Evolutionary conservation across 2,329 filamentous ascomycete species (phyloP).

Genomic region (Colletotrichum sansevieriae): DNA sequence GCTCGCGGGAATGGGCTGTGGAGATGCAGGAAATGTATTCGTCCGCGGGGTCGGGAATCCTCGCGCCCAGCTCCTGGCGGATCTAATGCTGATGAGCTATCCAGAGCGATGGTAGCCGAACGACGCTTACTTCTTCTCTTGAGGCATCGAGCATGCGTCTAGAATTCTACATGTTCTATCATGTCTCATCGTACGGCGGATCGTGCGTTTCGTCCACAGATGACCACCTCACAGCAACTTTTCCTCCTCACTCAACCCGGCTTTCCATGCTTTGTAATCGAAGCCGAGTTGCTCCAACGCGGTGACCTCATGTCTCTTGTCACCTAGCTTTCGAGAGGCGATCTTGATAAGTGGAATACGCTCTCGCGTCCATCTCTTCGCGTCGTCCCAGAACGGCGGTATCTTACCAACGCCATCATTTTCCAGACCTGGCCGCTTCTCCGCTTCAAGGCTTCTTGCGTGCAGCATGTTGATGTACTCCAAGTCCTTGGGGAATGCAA

Average conservation of each 20-base stretch:
- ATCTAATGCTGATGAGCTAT: no score
- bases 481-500: slow-evolving; percentile 65
- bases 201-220: no score
- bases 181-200: no score
- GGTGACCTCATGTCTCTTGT: slow-evolving; percentile 50
- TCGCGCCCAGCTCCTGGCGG: no score
- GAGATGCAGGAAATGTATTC: no score
- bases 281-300: slow-evolving; percentile 64
- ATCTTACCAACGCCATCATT: slow-evolving; percentile 54
- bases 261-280: slow-evolving; percentile 51
- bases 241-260: slow-evolving; percentile 23
- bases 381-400: slow-evolving; percentile 56
- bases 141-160: no score
- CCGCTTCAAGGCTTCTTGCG: slow-evolving; percentile 59
- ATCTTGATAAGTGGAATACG: slow-evolving; percentile 57
- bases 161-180: no score
- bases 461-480: slow-evolving; percentile 71
- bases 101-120: no score
- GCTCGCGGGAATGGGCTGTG: no score
- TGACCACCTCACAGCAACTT: slow-evolving; percentile 7
- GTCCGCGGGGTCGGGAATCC: no score
- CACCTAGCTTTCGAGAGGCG: slow-evolving; percentile 53
- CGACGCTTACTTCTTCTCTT: no score
- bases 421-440: slow-evolving; percentile 47
- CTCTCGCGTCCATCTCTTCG: slow-evolving; percentile 56